phyloP scores from a whole-genome alignment of 352 stramenopile species.

The Globisporangium uncinulatum region DNA sequence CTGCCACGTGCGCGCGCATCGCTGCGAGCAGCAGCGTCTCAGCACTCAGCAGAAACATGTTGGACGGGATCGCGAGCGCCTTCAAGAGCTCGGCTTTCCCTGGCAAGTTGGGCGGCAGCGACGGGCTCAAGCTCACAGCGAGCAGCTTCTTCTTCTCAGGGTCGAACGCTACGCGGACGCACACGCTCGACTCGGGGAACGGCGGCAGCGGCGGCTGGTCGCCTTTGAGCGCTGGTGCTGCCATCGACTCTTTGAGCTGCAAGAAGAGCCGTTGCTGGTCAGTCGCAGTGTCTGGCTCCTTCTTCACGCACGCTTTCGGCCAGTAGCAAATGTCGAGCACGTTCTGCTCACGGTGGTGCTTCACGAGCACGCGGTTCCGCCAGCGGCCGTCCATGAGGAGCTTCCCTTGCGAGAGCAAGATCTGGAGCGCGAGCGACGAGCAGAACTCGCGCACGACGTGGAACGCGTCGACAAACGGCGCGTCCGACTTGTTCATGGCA shows the following conservation, averaged over 20 bases:
- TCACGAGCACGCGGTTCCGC: constrained; percentile 75
- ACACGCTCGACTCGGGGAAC: constrained; percentile 65
- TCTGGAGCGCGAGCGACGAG: constrained; percentile 69
- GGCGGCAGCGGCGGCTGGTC: constrained; percentile 21
- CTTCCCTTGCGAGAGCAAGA: constrained; percentile 68
- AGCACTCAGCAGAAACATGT: constrained; percentile 71
- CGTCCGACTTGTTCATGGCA: constrained; percentile 81
- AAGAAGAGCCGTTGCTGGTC: constrained; percentile 61
- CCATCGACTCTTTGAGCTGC: constrained; percentile 41
- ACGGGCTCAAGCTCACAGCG: constrained; percentile 53
- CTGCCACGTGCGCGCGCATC: constrained; percentile 71
- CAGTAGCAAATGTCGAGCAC: constrained; percentile 82
- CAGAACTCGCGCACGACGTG: constrained; percentile 83
- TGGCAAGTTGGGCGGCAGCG: constrained; percentile 58
- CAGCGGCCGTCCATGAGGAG: constrained; percentile 74
- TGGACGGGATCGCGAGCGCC: constrained; percentile 62
- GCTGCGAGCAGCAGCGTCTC: constrained; percentile 71
- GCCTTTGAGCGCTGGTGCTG: constrained; percentile 11
- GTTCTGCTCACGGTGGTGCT: constrained; percentile 73
- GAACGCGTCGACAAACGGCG: constrained; percentile 73
- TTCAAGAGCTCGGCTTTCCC: constrained; percentile 43
- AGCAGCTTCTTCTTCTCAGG: constrained; percentile 55
- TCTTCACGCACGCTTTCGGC: constrained; percentile 62
- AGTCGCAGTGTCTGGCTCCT: constrained; percentile 37
- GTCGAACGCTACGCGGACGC: constrained; percentile 61